A percentile compares a stretch with the other conserved stretches of the same genome.
phyloP scores from a whole-genome alignment of 208 protist genomes.

The Trichomonas vaginalis region DNA sequence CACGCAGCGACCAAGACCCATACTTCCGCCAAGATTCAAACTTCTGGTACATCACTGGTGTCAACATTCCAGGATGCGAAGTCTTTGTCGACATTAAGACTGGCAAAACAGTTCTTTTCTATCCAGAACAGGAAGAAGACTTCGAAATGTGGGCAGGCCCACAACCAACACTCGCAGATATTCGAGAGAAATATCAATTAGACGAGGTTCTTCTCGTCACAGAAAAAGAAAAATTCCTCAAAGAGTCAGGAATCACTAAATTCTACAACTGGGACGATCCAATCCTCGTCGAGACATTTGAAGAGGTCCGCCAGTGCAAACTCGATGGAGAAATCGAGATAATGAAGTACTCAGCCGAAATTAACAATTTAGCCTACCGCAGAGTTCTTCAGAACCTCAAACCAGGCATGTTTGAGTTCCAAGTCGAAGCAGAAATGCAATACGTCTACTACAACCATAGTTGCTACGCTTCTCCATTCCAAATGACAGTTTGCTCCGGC shows the following conservation, averaged over 20 bases:
- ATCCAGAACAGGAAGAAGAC: constrained; percentile 15
- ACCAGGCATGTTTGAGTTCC: neutral
- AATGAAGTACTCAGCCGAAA: neutral
- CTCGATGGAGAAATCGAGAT: neutral
- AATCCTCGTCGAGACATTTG: neutral
- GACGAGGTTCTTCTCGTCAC: neutral
- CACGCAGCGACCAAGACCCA: constrained; percentile 28
- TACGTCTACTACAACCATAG: neutral
- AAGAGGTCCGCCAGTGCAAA: constrained; percentile 18
- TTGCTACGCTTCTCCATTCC: constrained; percentile 27
- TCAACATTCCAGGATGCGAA: constrained; percentile 27
- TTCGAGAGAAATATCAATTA: neutral
- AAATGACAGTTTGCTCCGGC: constrained; percentile 37
- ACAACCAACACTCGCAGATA: neutral
- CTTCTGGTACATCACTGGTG: constrained; percentile 37
- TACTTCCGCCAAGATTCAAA: constrained; percentile 36
- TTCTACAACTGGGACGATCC: neutral
- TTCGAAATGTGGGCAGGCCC: constrained; percentile 32
- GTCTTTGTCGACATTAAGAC: constrained; percentile 23
- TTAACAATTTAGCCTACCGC: neutral
- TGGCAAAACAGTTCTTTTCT: constrained; percentile 25
- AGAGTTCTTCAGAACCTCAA: neutral
- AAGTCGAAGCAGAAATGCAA: constrained; percentile 22
- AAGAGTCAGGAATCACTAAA: neutral
- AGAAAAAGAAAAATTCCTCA: neutral